A percentile compares a stretch with the other conserved stretches of the same genome.
phyloP scores from a whole-genome alignment of 2,329 filamentous ascomycete genomes.

The Cladorrhinum sp. region DNA sequence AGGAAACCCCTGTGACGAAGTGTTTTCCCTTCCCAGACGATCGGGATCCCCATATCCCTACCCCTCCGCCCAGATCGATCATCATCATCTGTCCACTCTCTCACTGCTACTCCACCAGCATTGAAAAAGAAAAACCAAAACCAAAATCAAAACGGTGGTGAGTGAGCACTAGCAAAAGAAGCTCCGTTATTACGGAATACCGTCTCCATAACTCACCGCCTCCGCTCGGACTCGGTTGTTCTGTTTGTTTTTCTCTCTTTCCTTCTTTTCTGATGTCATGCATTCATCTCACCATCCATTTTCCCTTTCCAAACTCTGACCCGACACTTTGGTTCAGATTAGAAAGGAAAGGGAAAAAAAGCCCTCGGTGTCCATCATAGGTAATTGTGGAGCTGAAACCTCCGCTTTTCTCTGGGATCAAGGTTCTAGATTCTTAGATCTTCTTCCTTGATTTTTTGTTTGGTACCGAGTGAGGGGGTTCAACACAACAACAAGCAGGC shows the following conservation, averaged over 20 bases:
- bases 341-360: no score
- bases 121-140: not conserved
- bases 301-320: not conserved
- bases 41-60: not conserved
- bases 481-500: not conserved
- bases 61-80: no score
- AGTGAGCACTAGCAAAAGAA: not conserved
- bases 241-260: not conserved
- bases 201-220: not conserved
- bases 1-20: not conserved
- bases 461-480: not conserved
- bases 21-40: not conserved
- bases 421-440: not conserved
- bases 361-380: no score
- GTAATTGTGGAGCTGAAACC: not conserved
- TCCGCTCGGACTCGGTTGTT: not conserved
- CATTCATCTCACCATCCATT: not conserved
- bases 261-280: not conserved
- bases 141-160: not conserved
- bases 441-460: not conserved
- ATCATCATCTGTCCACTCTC: no score
- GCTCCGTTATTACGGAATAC: not conserved
- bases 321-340: not conserved
- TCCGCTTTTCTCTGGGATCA: not conserved
- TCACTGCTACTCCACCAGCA: not conserved